Base-by-base conservation (phyloP, 1,284 basidiomycete genomes). In the Cryptococcus deneoformans region DNA sequence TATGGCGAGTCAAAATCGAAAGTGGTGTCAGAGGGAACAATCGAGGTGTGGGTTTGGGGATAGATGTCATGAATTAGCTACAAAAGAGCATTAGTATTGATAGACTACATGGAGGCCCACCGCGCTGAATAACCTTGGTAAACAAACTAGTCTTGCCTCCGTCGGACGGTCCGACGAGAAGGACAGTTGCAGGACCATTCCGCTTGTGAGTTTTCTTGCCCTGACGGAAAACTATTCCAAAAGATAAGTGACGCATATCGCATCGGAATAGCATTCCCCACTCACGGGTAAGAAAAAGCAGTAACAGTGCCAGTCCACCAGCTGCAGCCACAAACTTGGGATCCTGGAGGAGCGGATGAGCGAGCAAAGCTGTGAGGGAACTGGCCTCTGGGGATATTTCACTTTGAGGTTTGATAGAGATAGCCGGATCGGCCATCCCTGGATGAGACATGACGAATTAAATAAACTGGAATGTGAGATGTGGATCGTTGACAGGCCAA, bases 91-190 rank as follows among this genome's bases (percentile, higher is more conserved):
- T n/a, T 9, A 46, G 16, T 24, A 34, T 16, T 12, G 20, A 29
- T 16, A 8, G 43, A 37, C 12, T 46, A 11, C 6, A 43, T 29
- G 5, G 29, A 29, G 46, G 5, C 5, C 36, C 43, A 16, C 29
- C 34, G 29, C n/a, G 16, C 9, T 12, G 38, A 44, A 69, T 44
- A 38, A 72, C 76, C 58, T 76, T 75, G 14, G 73, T 59, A 54
- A 77, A 77, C 8, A 77, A 54, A 8, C 72, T 56, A 1, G 75
- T 77, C 65, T 77, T 77, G 44, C 75, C 75, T 34, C 60, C 59
- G 51, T 74, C 75, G 2, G 67, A 63, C 1, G 73, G 72, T 0
- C 75, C 75, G 3, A 74, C 65, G 14, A 77, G 66, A 10, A 76
- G 51, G 0, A 71, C 66, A 1, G 62, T 72, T 1, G 72, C 64